A percentile compares a stretch with the other conserved stretches of the same genome.
These are phyloP conservation scores for Diaporthe sp. DNA, from an alignment of 2,329 filamentous ascomycete genomes.

Conservation along the genomic window DNA sequence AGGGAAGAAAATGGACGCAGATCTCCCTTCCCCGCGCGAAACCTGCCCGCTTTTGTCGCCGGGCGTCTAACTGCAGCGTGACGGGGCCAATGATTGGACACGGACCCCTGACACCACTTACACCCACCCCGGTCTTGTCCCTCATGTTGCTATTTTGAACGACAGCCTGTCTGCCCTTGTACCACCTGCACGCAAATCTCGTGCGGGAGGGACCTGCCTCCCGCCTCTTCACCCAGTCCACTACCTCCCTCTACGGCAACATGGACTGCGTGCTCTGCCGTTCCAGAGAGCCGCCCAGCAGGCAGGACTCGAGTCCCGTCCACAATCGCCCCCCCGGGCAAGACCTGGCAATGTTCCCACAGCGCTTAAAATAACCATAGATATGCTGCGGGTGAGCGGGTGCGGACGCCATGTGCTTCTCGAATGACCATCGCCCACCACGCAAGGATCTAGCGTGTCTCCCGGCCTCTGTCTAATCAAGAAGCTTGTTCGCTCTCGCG, in stretches of 20 bases:
- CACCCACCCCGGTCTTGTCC: constrained; percentile 1
- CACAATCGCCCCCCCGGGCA: neutral
- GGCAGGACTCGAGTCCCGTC: neutral
- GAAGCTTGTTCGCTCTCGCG: constrained; percentile 11
- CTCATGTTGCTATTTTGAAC: constrained; percentile 30
- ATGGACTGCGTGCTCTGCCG: neutral
- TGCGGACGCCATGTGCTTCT: constrained; percentile 35
- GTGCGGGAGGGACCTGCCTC: neutral
- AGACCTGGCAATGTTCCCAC: constrained; percentile 11
- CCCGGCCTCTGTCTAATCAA: constrained; percentile 27
- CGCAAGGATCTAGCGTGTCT: constrained; percentile 11
- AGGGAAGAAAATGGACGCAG: neutral
- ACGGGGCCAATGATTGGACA: constrained; percentile 48
- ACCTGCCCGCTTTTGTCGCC: constrained; percentile 33
- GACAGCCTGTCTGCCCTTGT: neutral
- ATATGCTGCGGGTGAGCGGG: constrained; percentile 34
- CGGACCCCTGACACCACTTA: constrained; percentile 31
- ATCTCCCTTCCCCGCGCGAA: constrained; percentile 29
- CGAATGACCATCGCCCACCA: constrained; percentile 33
- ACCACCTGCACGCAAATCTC: neutral
- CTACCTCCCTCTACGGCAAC: neutral
- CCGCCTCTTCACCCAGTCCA: neutral
- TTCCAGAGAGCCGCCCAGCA: constrained; percentile 18
- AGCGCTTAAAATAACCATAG: constrained; percentile 37
- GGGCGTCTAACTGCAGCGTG: constrained; percentile 52